These are phyloP conservation scores for Amaranthus tricolor DNA, from an alignment of 179 eudicot species.

Conservation along the genomic window DNA sequence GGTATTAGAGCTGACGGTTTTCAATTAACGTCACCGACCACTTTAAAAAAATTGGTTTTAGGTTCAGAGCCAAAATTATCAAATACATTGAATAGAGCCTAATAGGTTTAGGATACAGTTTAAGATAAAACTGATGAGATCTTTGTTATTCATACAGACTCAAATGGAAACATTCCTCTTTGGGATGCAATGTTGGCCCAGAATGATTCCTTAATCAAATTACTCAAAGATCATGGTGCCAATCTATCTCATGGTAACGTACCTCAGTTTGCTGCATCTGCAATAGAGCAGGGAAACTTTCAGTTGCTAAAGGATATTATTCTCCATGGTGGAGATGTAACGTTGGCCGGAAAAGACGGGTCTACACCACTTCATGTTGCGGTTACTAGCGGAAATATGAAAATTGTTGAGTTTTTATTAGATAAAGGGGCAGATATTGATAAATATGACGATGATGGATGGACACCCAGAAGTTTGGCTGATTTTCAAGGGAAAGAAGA, in stretches of 20 bases:
- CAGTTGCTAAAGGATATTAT: slow-evolving; percentile 49
- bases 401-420: slow-evolving; percentile 48
- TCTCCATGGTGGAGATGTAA: slow-evolving; percentile 52
- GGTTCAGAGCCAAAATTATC: no score
- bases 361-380: slow-evolving; percentile 67
- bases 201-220: slow-evolving; percentile 46
- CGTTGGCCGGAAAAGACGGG: slow-evolving; percentile 35
- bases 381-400: slow-evolving; percentile 41
- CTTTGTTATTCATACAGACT: slow-evolving; percentile 37
- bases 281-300: slow-evolving; percentile 48
- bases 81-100: no score
- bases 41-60: no score
- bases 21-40: no score
- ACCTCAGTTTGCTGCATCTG: slow-evolving; percentile 47
- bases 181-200: slow-evolving; percentile 65
- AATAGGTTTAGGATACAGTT: no score
- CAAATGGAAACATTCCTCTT: slow-evolving; percentile 67
- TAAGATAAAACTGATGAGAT: no score
- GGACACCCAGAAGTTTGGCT: slow-evolving; percentile 64
- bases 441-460: slow-evolving; percentile 47
- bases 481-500: slow-evolving; percentile 57
- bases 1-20: no score
- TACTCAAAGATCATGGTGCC: slow-evolving; percentile 59
- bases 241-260: slow-evolving; percentile 51
- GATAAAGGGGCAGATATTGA: slow-evolving; percentile 57